These are phyloP conservation scores for Phialocephala subalpina DNA, from an alignment of 2,329 filamentous ascomycete genomes.

Conservation along the genomic window DNA sequence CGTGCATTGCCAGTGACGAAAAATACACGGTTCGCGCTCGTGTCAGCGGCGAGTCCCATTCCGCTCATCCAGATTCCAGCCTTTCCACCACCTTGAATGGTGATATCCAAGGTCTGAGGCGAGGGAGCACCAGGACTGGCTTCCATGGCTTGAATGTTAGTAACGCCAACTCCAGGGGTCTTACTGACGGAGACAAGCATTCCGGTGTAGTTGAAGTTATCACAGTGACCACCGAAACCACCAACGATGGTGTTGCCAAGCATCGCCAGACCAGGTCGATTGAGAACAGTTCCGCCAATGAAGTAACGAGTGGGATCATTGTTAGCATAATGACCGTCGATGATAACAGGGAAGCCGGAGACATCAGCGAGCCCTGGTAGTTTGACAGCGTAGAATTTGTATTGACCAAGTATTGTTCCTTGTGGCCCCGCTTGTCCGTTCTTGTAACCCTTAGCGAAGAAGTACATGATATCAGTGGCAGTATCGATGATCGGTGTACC, in stretches of 20 bases:
- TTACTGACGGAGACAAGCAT: conserved; percentile 22
- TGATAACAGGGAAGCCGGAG: conserved; percentile 20
- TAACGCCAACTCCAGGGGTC: conserved; percentile 13
- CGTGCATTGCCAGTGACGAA: conserved; percentile 21
- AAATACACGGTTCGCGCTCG: conserved; percentile 15
- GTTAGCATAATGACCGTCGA: conserved; percentile 21
- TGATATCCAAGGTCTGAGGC: conserved; percentile 5
- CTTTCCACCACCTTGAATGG: conserved; percentile 18
- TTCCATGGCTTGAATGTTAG: conserved; percentile 15
- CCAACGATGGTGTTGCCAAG: conserved; percentile 21
- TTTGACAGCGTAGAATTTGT: conserved; percentile 29
- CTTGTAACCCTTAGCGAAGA: conserved; percentile 30
- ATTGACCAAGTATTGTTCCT: conserved; percentile 16
- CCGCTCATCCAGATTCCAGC: conserved; percentile 22
- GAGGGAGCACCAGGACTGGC: conserved; percentile 1
- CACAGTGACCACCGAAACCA: conserved; percentile 46
- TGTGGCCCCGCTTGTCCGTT: conserved; percentile 17
- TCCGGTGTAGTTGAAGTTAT: conserved; percentile 34
- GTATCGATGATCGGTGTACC: conserved; percentile 33
- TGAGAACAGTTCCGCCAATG: conserved; percentile 28
- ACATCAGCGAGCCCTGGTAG: conserved; percentile 22
- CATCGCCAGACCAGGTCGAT: conserved; percentile 27
- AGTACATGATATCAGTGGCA: conserved; percentile 28
- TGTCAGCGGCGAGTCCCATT: conserved; percentile 19
- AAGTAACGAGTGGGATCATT: conserved; percentile 30